Evolutionary conservation across 768 basidiomycete species (phyloP), one percentile per base, ranked within the genome.

Genomic region (Tulasnella sp.): DNA sequence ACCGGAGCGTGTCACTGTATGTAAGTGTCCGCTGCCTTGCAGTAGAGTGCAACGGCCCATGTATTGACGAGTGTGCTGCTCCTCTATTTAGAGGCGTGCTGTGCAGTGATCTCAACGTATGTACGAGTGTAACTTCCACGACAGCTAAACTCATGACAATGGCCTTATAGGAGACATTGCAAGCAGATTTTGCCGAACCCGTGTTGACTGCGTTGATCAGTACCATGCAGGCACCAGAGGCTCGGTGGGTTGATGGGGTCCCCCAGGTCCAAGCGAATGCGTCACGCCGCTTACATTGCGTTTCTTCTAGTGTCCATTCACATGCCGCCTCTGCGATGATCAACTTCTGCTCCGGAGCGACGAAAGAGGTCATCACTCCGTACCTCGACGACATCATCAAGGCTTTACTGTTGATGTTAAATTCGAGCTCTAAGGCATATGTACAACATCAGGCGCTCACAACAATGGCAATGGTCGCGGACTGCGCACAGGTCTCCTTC

Each of bases 401-500:
- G 65, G 79, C 85, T 0, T 75, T 88, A 2, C 32, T 69, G 11
- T 41, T 42, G 10, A 53, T 64, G 19, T 72, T 86, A 13, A 82
- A 79, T 63, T 73, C 88, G 2, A 74, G 88, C 43, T 80, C 83
- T 60, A 61, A 45, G 54, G 70, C 84, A 42, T 92, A 88, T 64
- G 87, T 92, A 0, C 88, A 92, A 67, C 89, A 93, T 68, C 89
- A 92, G 67, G 86, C 85, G 0, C 81, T 95, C 55, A 92, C 88
- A 29, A 89, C 88, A 11, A 71, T 94, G 29, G 89, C 90, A 2
- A 91, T 91, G 83, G 86, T 93, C 0, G 89, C 90, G 0, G 86
- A 90, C 68, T 86, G 85, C 0, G 88, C 88, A 64, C 88, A 89
- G 70, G 73, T 72, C 1, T 85, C 82, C 1, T 93, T 94, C 68